A percentile compares a stretch with the other conserved stretches of the same genome.
Conservation (phyloP, 139 green algal genomes). For the Asterochloris sp. region DNA sequence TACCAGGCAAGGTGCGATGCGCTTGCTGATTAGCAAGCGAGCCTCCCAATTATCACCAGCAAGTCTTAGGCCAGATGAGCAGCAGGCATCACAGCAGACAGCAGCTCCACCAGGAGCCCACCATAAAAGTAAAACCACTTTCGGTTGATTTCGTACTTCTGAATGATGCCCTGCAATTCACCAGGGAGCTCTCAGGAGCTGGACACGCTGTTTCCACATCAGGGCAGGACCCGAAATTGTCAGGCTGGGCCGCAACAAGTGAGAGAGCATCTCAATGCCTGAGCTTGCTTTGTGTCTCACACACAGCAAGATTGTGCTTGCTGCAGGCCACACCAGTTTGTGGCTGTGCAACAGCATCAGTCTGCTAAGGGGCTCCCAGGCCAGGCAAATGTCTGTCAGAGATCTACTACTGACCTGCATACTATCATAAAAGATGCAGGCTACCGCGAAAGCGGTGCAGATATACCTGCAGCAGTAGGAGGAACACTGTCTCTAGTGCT, state of each 20-base stretch:
- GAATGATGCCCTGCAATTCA: slow-evolving; percentile 48
- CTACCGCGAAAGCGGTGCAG: slow-evolving; percentile 30
- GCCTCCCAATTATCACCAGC: not conserved
- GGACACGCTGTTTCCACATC: not conserved
- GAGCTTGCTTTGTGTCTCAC: not conserved
- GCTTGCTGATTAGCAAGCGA: not conserved
- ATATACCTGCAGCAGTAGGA: slow-evolving; percentile 25
- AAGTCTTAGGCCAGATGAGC: not conserved
- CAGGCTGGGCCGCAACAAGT: not conserved
- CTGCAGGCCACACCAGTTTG: not conserved
- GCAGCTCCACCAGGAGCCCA: slow-evolving; percentile 6
- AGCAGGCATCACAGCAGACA: not conserved
- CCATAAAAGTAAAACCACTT: slow-evolving; percentile 79
- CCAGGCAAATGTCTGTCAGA: too few relatives aligned
- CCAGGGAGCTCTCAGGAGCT: not conserved
- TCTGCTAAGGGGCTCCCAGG: too few relatives aligned
- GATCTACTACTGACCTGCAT: slow-evolving; percentile 2
- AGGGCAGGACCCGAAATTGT: too few relatives aligned
- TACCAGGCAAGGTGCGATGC: not conserved
- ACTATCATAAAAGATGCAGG: slow-evolving; percentile 46
- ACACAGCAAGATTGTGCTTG: not conserved
- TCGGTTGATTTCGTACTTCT: slow-evolving; percentile 66
- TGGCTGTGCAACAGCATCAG: not conserved
- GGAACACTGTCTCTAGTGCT: too few relatives aligned
- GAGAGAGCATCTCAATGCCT: not conserved